A percentile compares a stretch with the other conserved stretches of the same genome.
Conservation (phyloP, 2,329 filamentous ascomycete species). For the Colletotrichum eleusines region DNA sequence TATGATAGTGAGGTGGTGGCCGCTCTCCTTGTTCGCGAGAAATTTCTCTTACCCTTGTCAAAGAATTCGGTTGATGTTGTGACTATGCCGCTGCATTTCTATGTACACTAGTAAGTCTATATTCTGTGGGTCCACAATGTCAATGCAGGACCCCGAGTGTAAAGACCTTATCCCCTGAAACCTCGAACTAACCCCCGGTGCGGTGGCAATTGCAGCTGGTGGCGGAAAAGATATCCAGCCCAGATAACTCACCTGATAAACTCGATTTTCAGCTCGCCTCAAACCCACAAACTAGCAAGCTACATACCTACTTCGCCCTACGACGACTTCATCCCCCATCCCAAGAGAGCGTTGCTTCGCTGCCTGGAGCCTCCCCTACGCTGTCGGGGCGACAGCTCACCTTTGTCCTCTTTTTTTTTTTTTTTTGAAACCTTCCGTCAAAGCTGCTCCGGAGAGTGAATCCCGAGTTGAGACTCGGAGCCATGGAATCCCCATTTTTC, state of each 20-base stretch:
- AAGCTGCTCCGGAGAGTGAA: background rate
- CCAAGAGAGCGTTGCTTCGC: background rate
- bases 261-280: background rate
- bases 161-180: background rate
- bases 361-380: background rate
- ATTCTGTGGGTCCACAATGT: background rate
- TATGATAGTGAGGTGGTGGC: background rate
- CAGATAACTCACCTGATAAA: background rate
- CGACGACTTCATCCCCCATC: background rate
- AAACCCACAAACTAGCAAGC: background rate
- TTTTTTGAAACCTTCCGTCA: too few species aligned
- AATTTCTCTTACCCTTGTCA: background rate
- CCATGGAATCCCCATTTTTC: slow-evolving; percentile 36
- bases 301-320: background rate
- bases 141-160: background rate
- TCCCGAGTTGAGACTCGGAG: background rate
- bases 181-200: background rate
- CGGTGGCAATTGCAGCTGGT: slow-evolving; percentile 12
- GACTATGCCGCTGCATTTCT: too few species aligned
- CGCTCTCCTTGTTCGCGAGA: background rate
- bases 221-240: background rate
- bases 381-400: background rate
- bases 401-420: too few species aligned
- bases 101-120: too few species aligned
- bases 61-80: background rate